Percentiles rank a stretch among this genome's conserved stretches.
Conservation (phyloP, 345 rosid genomes). For the Laguncularia racemosa region DNA sequence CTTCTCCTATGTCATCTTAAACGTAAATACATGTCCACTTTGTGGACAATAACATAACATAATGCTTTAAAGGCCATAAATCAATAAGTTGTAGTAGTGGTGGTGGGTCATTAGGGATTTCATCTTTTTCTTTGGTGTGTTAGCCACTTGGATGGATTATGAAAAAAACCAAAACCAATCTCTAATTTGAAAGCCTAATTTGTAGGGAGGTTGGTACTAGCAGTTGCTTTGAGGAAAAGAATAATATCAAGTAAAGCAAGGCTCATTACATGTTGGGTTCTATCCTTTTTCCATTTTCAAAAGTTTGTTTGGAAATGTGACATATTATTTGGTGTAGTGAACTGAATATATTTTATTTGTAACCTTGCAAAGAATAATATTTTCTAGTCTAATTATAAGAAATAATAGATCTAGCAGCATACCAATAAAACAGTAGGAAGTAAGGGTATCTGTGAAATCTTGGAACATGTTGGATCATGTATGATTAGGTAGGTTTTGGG, state of each 20-base stretch:
- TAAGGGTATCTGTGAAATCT: no score
- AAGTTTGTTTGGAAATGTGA: no score
- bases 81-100: slow-evolving; percentile 11
- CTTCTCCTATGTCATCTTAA: slow-evolving; percentile 5
- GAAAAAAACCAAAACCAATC: slow-evolving; percentile 6
- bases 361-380: no score
- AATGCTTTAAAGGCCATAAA: neutral
- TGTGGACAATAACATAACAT: slow-evolving; percentile 11
- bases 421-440: no score
- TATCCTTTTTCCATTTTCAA: no score
- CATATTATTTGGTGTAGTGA: no score
- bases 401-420: no score
- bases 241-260: neutral
- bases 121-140: neutral
- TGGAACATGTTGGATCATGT: no score
- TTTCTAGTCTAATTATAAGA: no score
- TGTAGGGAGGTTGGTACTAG: neutral
- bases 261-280: neutral
- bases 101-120: slow-evolving; percentile 25
- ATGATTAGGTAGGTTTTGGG: no score
- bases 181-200: slow-evolving; percentile 12
- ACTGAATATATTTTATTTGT: no score
- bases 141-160: slow-evolving; percentile 12
- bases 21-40: slow-evolving; percentile 7
- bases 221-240: slow-evolving; percentile 1